These are phyloP conservation scores for Candida mattraensis DNA, from an alignment of 805 yeast species.

Conservation along the genomic window DNA sequence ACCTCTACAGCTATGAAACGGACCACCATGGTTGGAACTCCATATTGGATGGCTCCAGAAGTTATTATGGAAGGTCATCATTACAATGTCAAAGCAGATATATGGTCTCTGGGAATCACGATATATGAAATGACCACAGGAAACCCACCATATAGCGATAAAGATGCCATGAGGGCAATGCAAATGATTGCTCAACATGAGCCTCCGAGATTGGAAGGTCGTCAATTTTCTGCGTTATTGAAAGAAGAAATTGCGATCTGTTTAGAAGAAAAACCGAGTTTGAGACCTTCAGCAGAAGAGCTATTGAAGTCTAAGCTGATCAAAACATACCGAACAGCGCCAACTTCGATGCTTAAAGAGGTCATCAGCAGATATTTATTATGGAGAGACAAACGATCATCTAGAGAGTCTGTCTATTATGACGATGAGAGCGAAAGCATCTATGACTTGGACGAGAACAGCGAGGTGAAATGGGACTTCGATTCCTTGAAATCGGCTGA, in stretches of 20 bases:
- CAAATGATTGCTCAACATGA: conserved; percentile 88
- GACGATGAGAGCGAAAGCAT: conserved; percentile 41
- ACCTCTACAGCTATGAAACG: conserved; percentile 74
- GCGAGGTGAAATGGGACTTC: conserved; percentile 82
- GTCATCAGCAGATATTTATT: conserved; percentile 68
- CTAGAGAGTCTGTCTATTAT: conserved; percentile 50
- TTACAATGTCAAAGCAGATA: conserved; percentile 89
- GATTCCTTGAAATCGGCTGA: conserved; percentile 77
- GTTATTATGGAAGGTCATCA: conserved; percentile 89
- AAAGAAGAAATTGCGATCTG: conserved; percentile 91
- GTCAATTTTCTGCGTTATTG: conserved; percentile 69
- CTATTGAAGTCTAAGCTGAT: conserved; percentile 73
- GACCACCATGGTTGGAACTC: conserved; percentile 94
- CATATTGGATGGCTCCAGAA: conserved; percentile 99
- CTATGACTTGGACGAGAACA: conserved; percentile 27
- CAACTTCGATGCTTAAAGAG: conserved; percentile 67
- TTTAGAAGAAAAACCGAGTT: conserved; percentile 89
- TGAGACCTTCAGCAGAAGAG: conserved; percentile 85
- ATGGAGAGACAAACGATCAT: conserved; percentile 69
- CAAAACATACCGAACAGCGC: conserved; percentile 54
- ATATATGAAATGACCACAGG: conserved; percentile 94
- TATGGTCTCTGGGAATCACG: conserved; percentile 97
- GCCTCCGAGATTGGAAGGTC: conserved; percentile 93
- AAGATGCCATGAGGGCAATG: conserved; percentile 94
- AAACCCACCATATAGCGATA: conserved; percentile 95